A percentile compares a stretch with the other conserved stretches of the same genome.
Evolutionary conservation across 441 rosid species (phyloP).

Genomic region (Raphanus hybrid): DNA sequence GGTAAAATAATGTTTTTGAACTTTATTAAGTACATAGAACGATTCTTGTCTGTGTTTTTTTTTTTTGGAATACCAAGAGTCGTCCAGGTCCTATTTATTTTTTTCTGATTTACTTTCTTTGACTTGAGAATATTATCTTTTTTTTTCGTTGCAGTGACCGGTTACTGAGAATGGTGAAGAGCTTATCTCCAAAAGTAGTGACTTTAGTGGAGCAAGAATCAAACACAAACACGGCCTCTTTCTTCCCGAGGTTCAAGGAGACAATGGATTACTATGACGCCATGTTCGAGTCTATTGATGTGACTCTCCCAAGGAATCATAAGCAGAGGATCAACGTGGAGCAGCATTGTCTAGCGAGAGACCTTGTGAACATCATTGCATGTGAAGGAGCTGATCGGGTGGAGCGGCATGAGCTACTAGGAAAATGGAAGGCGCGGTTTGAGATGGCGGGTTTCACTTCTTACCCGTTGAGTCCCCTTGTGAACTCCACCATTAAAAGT

Average conservation of each 20-base stretch:
- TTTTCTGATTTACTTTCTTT: background rate
- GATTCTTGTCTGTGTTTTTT: background rate
- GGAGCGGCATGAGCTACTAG: slow-evolving; percentile 78
- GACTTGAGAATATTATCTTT: background rate
- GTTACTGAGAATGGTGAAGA: slow-evolving; percentile 71
- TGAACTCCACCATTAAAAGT: slow-evolving; percentile 66
- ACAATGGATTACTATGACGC: slow-evolving; percentile 76
- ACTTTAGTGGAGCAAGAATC: slow-evolving; percentile 94
- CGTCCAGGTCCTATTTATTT: too few relatives aligned
- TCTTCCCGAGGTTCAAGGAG: slow-evolving; percentile 79
- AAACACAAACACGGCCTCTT: slow-evolving; percentile 90
- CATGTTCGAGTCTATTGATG: slow-evolving; percentile 87
- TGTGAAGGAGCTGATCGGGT: slow-evolving; percentile 88
- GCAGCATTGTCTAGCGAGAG: slow-evolving; percentile 89
- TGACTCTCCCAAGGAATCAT: slow-evolving; percentile 65
- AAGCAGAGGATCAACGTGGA: slow-evolving; percentile 82
- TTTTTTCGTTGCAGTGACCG: slow-evolving; percentile 49
- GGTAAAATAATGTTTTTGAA: slow-evolving; percentile 14
- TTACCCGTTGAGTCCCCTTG: slow-evolving; percentile 74
- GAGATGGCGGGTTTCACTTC: slow-evolving; percentile 79
- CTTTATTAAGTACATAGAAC: too few relatives aligned
- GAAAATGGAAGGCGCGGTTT: slow-evolving; percentile 82
- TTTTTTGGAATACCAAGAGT: too few relatives aligned
- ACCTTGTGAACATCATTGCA: slow-evolving; percentile 82
- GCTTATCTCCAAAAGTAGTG: slow-evolving; percentile 77